Base-by-base conservation (phyloP, 306 rosid species). In the apple (Malus domestica) region DNA sequence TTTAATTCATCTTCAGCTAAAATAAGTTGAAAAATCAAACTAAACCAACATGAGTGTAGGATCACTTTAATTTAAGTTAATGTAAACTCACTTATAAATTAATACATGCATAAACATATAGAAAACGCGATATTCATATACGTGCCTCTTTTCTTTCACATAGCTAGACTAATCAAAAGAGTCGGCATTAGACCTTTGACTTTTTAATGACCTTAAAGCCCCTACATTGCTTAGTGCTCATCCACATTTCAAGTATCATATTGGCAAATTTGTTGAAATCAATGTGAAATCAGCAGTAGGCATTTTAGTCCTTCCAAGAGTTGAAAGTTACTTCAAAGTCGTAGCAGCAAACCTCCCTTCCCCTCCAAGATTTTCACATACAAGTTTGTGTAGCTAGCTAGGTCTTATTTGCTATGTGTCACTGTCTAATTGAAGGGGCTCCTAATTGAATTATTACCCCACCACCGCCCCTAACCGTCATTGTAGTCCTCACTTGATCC, bases 381-480 rank as follows among this genome's bases (percentile, higher is more conserved):
- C 73, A 60, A 73, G 76, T 80, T 27, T 46, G 78, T 66, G 76
- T 33, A 14, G 52, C 52, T 46, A 14, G 52, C 18, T 46, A 4
- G 54, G 54, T 49, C 19, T 4, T 16, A 12, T 14, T 49, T 49
- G 54, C 54, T 49, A 15, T 14, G 54, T 33, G 85, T 83, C 89
- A 23, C 66, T 45, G 35, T 86, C 84, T 4, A 64, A 81, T 86
- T 83, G 75, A 87, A 84, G 8, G 40, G 40, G 40, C 40, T 49
- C 19, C 84, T 4, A 64, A 81, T 83, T 83, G 75, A 87, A 84
- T 84, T 70, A n/a, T 63, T 44, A 54, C 84, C 83, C 82, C 75
- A 78, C 86, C 88, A 59, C 81, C 82, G 65, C 72, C 52, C 70
- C 73, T 86, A 79, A 89, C 93, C 86, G 87, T 78, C 90, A 81